Base-by-base conservation (phyloP, 2,329 filamentous ascomycete species). In the Onygenales sp. region DNA sequence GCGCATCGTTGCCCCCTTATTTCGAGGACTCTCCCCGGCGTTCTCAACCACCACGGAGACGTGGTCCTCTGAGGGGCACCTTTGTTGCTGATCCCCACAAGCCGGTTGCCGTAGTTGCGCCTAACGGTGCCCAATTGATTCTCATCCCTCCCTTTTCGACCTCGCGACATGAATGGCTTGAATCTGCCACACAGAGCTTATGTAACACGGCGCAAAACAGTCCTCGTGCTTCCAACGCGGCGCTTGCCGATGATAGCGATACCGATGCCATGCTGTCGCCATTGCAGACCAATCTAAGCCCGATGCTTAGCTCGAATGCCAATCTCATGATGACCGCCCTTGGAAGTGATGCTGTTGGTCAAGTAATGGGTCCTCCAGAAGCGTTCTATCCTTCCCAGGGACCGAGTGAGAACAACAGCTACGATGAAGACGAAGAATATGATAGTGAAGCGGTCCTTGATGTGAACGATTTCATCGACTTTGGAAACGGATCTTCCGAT, bases 291-390 rank as follows among this genome's bases (percentile, higher is more conserved):
- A 66, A 40, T 11, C 58, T 70, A 48, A 71, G 70, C 51, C 82
- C 84, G 13, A 81, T 87, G 62, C 71, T 86, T 56, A 82, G 77
- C 64, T 84, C 86, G 55, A 81, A 83, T 14, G 83, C 84, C 53
- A 86, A 88, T 55, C 78, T 91, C 58, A 90, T 91, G 86, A 83
- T 91, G 72, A 85, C 84, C 48, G 85, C 84, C 60, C 83, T 89
- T 71, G 71, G 72, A 21, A 76, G 74, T 51, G 72, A 76, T 43
- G 67, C 71, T 52, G 72, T 70, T 58, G 81, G 80, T 4, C 83
- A 87, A 63, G 77, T 82, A n/a, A 77, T 88, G 62, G 86, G 86
- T 1, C 85, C 86, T 2, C 78, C 83, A 0, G 86, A 90, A 68
- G 85, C 86, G 6, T 90, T 89, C 67, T 90, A 87, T 62, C 81